Evolutionary conservation across 495 filamentous ascomycete genomes (phyloP).

Genomic region (Neohortaea acidophila): DNA sequence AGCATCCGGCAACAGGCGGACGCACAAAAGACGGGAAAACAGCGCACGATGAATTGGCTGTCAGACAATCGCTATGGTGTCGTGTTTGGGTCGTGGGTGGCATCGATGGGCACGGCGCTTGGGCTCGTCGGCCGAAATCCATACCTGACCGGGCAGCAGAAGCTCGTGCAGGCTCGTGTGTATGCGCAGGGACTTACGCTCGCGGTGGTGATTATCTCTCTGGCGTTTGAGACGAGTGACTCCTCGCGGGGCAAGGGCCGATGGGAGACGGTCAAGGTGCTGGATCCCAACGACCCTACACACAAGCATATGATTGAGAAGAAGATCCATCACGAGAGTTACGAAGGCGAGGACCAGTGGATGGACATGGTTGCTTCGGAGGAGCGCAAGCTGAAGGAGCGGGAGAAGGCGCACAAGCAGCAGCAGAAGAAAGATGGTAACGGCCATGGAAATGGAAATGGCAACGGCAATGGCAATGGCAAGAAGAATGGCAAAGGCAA

Average conservation of each 20-base stretch:
- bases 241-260: constrained; percentile 58
- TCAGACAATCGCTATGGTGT: constrained; percentile 79
- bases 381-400: constrained; percentile 26
- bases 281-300: constrained; percentile 54
- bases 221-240: constrained; percentile 80
- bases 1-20: constrained; percentile 36
- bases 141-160: constrained; percentile 64
- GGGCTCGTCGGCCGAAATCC: constrained; percentile 63
- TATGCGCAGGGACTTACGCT: constrained; percentile 95
- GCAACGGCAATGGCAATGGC: too few relatives aligned
- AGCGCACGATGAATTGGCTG: constrained; percentile 44
- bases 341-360: constrained; percentile 76
- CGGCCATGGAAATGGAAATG: too few relatives aligned
- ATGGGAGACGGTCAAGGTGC: constrained; percentile 57
- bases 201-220: constrained; percentile 71
- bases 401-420: constrained; percentile 21
- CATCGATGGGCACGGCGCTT: constrained; percentile 63
- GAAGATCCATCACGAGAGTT: constrained; percentile 53
- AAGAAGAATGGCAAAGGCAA: too few relatives aligned
- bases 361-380: constrained; percentile 38
- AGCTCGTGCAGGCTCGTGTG: constrained; percentile 91
- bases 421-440: constrained; percentile 17
- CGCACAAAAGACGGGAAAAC: constrained; percentile 37
- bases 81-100: constrained; percentile 69
- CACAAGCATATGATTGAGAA: constrained; percentile 61